Base-by-base conservation (phyloP, 1,284 basidiomycete species). In the Cryptococcus sp. region DNA sequence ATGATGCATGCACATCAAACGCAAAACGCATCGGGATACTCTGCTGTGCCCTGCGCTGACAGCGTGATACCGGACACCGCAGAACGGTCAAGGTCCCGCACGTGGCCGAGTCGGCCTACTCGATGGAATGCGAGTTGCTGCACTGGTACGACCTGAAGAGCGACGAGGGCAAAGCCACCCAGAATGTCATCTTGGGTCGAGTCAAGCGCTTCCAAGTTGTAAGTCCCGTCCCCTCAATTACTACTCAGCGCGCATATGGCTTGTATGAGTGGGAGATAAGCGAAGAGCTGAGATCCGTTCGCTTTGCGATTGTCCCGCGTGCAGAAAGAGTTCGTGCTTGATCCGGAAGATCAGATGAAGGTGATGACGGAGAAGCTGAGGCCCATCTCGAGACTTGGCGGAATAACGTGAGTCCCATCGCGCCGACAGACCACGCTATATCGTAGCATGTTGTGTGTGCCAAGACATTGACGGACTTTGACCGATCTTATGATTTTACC, bases 121-220 rank as follows among this genome's bases (percentile, higher is more conserved):
- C 84, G 54, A 82, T 90, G 76, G 89, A 90, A 79, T 90, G 88
- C 80, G 82, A 84, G 80, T 79, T 88, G 35, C 81, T 83, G 72
- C 83, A 84, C 68, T 81, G 78, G 62, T 81, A 87, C 66, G 84
- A 87, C 64, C 82, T 88, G 54, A 72, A 69, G 51, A 70, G 81
- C 73, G 73, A 77, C 50, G 50, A 47, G 57, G 79, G 80, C 39
- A 77, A 76, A 31, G 62, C 80, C 45, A 83, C 84, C 15, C 82
- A 82, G 3, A 87, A 86, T 7, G 77, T 89, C 22, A 75, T 88
- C 50, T 72, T 91, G 31, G 88, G 88, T 4, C 81, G 83, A 55
- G 83, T 90, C 68, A 85, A 84, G 74, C 80, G 81, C 52, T 81
- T 86, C 41, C 88, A 89, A 73, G 82, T 86, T 39, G 73, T 75